Base-by-base conservation (phyloP, 371 early-diverging fungal species). In the Parasitella parasitica region DNA sequence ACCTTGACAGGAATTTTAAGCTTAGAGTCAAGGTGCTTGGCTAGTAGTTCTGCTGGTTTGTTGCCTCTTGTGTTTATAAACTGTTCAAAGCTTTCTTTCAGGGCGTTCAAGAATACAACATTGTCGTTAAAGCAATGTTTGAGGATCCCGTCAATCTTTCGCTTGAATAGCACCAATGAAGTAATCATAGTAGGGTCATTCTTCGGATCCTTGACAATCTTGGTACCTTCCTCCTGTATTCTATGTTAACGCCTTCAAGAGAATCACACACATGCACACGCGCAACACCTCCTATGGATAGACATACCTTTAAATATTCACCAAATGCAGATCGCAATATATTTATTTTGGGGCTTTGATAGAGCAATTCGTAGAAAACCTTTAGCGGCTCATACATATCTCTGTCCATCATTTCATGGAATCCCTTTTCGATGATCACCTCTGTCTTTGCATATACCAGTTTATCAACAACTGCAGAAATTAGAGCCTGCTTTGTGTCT, bases 21-120 rank as follows among this genome's bases (percentile, higher is more conserved):
- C 39, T 75, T 82, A 18, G 76, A 75, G 67, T 96, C 96, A 39
- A 94, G 72, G 64, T 84, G 89, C 64, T 88, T 92, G 34, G 95
- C 94, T 52, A 97, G 80, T 37, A 94, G 65, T 75, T 96, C 96
- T 3, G 97, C 94, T 6, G 96, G 95, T 68, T 90, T 91, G 72
- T 88, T 91, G 35, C 86, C 84, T 48, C 94, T 77, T 18, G 89
- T 76, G 61, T 96, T 95, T 59, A 98, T 86, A 62, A 95, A 94
- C 2, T 72, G 69, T 59, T 94, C 96, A 72, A 97, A 96, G 26
- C 92, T 86, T 63, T 94, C 92, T 53, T 92, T 91, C 46, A 92
- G 57, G 0, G 91, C 76, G 15, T 92, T 75, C 2, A 71, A 64
- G 63, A 96, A 91, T 20, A 57, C 60, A 1, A 78, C 71, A 63